Evolutionary conservation across 2,329 filamentous ascomycete genomes (phyloP).

Genomic region (Fusarium xylarioides): DNA sequence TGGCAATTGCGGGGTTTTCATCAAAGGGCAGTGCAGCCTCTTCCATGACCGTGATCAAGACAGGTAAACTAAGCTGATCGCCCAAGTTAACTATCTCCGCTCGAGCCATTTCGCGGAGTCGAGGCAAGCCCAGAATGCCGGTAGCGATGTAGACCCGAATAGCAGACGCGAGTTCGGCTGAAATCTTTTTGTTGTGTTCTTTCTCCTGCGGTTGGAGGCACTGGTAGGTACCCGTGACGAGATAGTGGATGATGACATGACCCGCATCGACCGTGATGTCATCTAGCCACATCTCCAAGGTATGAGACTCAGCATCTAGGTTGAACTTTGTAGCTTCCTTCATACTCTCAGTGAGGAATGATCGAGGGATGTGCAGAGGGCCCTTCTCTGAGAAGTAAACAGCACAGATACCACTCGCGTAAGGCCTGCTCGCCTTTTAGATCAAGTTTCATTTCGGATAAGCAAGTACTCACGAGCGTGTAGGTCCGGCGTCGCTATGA

Average conservation of each 20-base stretch:
- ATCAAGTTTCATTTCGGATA: no score
- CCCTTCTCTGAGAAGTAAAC: neutral
- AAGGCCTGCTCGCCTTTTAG: neutral
- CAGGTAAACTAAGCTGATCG: neutral
- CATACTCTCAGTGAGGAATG: neutral
- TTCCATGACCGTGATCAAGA: neutral
- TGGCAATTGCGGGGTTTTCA: neutral
- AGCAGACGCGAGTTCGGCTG: neutral
- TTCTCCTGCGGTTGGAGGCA: neutral
- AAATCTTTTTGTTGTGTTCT: no score
- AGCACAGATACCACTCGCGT: neutral
- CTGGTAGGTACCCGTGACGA: neutral
- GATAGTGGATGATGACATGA: conserved; percentile 16
- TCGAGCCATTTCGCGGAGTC: neutral
- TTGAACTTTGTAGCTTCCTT: no score
- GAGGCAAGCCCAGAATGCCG: neutral
- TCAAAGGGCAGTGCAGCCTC: neutral
- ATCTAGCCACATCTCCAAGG: neutral
- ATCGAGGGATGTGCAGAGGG: neutral
- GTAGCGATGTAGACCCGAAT: neutral
- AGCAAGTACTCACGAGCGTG: neutral
- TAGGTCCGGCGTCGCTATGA: neutral
- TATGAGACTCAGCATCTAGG: no score
- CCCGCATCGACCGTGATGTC: neutral
- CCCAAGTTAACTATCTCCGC: neutral